Evolutionary conservation across 805 yeast genomes (phyloP).

Genomic region (Ogataea kodamae): DNA sequence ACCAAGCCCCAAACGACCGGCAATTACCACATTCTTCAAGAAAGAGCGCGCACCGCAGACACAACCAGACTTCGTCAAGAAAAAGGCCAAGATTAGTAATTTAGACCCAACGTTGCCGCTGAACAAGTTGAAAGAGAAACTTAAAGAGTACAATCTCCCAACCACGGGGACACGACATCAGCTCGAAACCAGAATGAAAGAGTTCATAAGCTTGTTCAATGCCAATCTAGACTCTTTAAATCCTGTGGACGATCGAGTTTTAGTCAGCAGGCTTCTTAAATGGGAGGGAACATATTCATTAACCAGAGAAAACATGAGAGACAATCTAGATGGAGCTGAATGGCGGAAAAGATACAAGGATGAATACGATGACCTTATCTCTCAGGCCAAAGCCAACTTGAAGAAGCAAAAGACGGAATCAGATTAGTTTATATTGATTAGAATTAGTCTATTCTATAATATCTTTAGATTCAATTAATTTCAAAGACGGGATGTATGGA

Average conservation of each 20-base stretch:
- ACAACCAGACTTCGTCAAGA: constrained; percentile 21
- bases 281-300: constrained; percentile 55
- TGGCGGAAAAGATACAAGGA: constrained; percentile 26
- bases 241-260: constrained; percentile 55
- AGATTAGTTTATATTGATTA: constrained; percentile 1
- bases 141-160: constrained; percentile 53
- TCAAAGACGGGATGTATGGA: constrained; percentile 40
- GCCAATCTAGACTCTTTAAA: constrained; percentile 71
- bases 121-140: constrained; percentile 57
- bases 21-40: constrained; percentile 16
- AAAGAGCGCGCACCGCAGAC: constrained; percentile 19
- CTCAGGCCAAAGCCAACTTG: constrained; percentile 21
- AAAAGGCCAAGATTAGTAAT: constrained; percentile 47
- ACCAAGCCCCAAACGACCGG: constrained; percentile 10
- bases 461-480: constrained; percentile 41
- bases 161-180: constrained; percentile 59
- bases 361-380: constrained; percentile 26
- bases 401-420: constrained; percentile 3
- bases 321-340: constrained; percentile 20
- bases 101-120: constrained; percentile 60
- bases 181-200: constrained; percentile 69
- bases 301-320: constrained; percentile 9
- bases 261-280: constrained; percentile 53
- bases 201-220: constrained; percentile 74
- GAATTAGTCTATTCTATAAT: constrained; percentile 8